Evolutionary conservation across 148 eudicot species (phyloP).

Genomic region (Cornus florida): DNA sequence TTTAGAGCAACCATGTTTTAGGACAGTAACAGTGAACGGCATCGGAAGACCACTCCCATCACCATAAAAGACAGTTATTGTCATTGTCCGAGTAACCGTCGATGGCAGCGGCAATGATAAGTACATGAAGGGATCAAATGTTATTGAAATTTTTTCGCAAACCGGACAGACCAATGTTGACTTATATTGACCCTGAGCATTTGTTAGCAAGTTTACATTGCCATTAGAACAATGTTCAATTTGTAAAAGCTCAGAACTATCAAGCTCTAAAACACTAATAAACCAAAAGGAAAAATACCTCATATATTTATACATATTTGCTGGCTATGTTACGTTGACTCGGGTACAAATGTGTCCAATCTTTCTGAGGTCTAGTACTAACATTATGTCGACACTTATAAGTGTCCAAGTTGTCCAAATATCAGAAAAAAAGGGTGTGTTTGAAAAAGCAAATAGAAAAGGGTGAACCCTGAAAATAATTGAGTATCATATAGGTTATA

Average conservation of each 20-base stretch:
- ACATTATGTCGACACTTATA: too few species aligned
- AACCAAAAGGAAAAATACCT: too few species aligned
- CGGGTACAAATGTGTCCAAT: too few species aligned
- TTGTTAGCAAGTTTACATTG: conserved; percentile 5
- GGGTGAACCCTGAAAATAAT: too few species aligned
- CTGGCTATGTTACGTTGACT: too few species aligned
- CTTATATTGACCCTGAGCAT: conserved; percentile 93
- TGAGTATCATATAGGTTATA: too few species aligned
- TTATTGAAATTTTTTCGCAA: conserved; percentile 81
- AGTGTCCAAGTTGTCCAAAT: too few species aligned
- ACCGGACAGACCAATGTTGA: conserved; percentile 93
- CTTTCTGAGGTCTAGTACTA: too few species aligned
- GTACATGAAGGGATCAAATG: conserved; percentile 99
- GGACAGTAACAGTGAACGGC: conserved; percentile 80
- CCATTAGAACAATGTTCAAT: background rate
- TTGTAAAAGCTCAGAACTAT: background rate
- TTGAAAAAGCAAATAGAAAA: too few species aligned
- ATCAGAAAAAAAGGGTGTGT: too few species aligned
- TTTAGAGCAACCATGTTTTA: conserved; percentile 67
- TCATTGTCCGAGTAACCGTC: conserved; percentile 71
- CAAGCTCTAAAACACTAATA: background rate
- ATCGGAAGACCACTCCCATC: conserved; percentile 88
- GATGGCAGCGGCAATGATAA: conserved; percentile 95
- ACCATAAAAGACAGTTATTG: conserved; percentile 78
- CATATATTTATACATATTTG: too few species aligned